Conservation (phyloP, 495 filamentous ascomycete species). For the Xylaria scruposa region DNA sequence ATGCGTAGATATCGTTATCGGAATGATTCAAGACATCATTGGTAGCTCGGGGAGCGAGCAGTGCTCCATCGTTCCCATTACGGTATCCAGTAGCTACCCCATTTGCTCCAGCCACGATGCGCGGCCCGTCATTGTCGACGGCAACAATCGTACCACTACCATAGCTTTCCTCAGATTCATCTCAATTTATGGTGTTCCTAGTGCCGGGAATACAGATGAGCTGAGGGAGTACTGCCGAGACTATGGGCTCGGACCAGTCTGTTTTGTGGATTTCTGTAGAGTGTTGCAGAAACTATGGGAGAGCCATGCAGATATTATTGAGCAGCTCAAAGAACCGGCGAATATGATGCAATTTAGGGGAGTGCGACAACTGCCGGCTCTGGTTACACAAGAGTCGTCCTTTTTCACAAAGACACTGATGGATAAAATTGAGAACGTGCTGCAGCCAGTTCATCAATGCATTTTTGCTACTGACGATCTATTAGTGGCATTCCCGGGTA, state of each 20-base stretch:
- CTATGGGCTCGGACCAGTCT: slow-evolving; percentile 13
- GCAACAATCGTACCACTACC: slow-evolving; percentile 22
- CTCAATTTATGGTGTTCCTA: slow-evolving; percentile 9
- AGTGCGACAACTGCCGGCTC: slow-evolving; percentile 6
- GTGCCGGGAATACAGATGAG: neutral
- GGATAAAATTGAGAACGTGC: neutral
- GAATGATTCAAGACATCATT: slow-evolving; percentile 21
- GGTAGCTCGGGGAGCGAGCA: neutral
- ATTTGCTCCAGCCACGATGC: slow-evolving; percentile 11
- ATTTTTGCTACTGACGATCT: slow-evolving; percentile 19
- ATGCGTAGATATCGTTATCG: slow-evolving; percentile 14
- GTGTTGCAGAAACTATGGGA: slow-evolving; percentile 2
- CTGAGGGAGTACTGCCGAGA: slow-evolving; percentile 20
- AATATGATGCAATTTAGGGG: neutral
- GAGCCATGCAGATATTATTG: neutral
- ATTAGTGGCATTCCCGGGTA: neutral
- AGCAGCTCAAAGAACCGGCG: neutral
- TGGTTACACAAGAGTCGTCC: slow-evolving; percentile 6
- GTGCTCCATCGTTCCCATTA: slow-evolving; percentile 20
- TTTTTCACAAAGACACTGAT: slow-evolving; percentile 15
- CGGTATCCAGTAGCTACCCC: slow-evolving; percentile 13
- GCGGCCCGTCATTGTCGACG: slow-evolving; percentile 20
- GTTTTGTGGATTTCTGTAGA: slow-evolving; percentile 5
- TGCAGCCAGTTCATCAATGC: slow-evolving; percentile 1
- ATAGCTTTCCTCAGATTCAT: slow-evolving; percentile 20